Base-by-base conservation (phyloP, 2,329 filamentous ascomycete species). In the Ambrosiella xylebori region DNA sequence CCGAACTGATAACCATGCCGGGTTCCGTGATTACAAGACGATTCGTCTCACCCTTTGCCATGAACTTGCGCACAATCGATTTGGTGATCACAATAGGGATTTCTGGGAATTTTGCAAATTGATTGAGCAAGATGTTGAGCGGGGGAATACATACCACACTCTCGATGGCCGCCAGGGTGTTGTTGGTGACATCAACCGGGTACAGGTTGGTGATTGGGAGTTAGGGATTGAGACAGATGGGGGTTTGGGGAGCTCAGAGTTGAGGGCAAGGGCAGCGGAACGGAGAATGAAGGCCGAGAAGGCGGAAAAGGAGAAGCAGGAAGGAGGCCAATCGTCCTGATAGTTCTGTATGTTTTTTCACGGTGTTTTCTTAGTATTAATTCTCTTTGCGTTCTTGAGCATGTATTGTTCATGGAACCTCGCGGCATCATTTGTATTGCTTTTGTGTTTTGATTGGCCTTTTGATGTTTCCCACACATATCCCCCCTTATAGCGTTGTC, bases 21-120 rank as follows among this genome's bases (percentile, higher is more conserved):
- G 93, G 0, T 97, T 95, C 66, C 75, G 93, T 41, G 88, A 96
- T 67, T 98, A 97, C 71, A 84, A 85, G 64, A 90, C 85, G 0
- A 94, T 98, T 54, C 80, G 93, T 56, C 87, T 86, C 64, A 97
- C 93, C 51, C 74, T 98, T 11, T 97, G 91, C 67, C 93, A 98
- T 71, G 93, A 98, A 73, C 75, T 98, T 15, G 85, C 90, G 63
- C 93, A 98, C 70, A 96, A 95, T 65, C 87, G 95, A 8, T 84
- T 85, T 71, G 76, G 85, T 0, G 81, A 85, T 0, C 93, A 98
- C 68, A 89, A 97, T 69, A 75, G 81, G 15, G 73, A 86, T 52
- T 98, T 98, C 66, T 97, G 93, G 91, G 80, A 88, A 57, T 69
- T 98, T 65, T 95, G 87, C 63, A 83, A 82, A 64, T 78, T 85